These are phyloP conservation scores for Helotiales sp. DNA, from an alignment of 2,329 filamentous ascomycete species.

Conservation along the genomic window DNA sequence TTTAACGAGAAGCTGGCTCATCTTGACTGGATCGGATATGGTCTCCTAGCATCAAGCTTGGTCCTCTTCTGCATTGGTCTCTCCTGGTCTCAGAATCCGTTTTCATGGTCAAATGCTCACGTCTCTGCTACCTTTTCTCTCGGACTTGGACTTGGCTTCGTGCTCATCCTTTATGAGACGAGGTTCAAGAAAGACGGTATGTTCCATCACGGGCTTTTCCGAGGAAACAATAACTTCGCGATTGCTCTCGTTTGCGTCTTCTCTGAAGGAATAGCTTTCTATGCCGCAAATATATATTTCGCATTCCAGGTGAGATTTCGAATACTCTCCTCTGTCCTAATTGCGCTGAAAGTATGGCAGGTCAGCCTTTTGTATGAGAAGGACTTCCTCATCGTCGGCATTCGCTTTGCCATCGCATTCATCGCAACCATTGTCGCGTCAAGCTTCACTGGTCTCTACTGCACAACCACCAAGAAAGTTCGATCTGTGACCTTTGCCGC, in stretches of 20 bases:
- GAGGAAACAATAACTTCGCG: slow-evolving; percentile 38
- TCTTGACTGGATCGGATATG: slow-evolving; percentile 42
- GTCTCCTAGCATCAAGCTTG: slow-evolving; percentile 37
- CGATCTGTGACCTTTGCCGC: slow-evolving; percentile 19
- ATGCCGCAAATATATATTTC: slow-evolving; percentile 44
- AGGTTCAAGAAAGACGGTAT: slow-evolving; percentile 40
- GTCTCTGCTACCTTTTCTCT: slow-evolving; percentile 39
- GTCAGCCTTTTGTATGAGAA: slow-evolving; percentile 38
- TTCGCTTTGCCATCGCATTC: slow-evolving; percentile 15
- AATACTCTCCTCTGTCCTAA: not conserved
- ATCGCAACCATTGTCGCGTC: slow-evolving; percentile 8
- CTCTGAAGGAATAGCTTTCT: slow-evolving; percentile 42
- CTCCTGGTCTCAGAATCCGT: slow-evolving; percentile 41
- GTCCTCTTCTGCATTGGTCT: slow-evolving; percentile 41
- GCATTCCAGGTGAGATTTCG: slow-evolving; percentile 35
- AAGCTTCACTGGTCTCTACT: slow-evolving; percentile 30
- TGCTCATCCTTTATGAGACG: slow-evolving; percentile 38
- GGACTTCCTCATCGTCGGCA: slow-evolving; percentile 36
- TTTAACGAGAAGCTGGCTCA: slow-evolving; percentile 36
- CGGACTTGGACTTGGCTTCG: slow-evolving; percentile 27
- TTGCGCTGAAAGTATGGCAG: not conserved
- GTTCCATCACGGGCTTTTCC: slow-evolving; percentile 43
- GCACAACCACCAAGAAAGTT: slow-evolving; percentile 18
- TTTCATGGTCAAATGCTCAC: slow-evolving; percentile 39
- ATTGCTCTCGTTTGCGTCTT: slow-evolving; percentile 39